Base-by-base conservation (phyloP, 2,329 filamentous ascomycete species). In the Aureobasidium subglaciale region DNA sequence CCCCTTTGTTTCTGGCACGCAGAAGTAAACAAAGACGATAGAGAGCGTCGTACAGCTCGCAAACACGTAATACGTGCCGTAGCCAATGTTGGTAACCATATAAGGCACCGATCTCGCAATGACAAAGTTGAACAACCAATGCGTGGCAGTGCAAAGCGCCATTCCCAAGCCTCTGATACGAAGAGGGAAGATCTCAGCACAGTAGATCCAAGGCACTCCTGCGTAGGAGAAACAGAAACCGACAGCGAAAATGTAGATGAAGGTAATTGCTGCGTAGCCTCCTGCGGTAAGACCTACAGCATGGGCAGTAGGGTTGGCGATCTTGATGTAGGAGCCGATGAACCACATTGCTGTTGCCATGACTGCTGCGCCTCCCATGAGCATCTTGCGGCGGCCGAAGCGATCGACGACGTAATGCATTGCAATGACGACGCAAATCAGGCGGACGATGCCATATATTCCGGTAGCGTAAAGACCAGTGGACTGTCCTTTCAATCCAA, bases 131-230 rank as follows among this genome's bases (percentile, higher is more conserved):
- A 68, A 71, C 5, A 65, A 57, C 63, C 63, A 66, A 2, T 70
- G 67, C 13, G 61, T 65, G 59, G 68, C 68, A 3, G 64, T 68
- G 4, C 66, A 68, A 57, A 65, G 72, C 0, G 70, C 67, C 13
- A 70, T 70, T 1, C 68, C 70, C 41, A 74, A 65, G 16, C 65
- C 68, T 5, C 71, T 64, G 16, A 74, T 61, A 1, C 67, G 67
- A 4, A 65, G 64, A 0, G 72, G 71, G 60, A 75, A 74, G 22
- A 77, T 74, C 59, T 74, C 72, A 2, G 71, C 65, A 22, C 32
- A 27, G n/a, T 74, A 70, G 58, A 74, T 73, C 70, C 71, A 74
- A 0, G 71, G 71, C 0, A 73, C 59, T 2, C 71, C 71, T 43
- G 73, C 73, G 1, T 68, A 65, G 35, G 71, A 70, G 37, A 72